phyloP scores from a whole-genome alignment of 345 rosid genomes.

The Luvunga scandens region DNA sequence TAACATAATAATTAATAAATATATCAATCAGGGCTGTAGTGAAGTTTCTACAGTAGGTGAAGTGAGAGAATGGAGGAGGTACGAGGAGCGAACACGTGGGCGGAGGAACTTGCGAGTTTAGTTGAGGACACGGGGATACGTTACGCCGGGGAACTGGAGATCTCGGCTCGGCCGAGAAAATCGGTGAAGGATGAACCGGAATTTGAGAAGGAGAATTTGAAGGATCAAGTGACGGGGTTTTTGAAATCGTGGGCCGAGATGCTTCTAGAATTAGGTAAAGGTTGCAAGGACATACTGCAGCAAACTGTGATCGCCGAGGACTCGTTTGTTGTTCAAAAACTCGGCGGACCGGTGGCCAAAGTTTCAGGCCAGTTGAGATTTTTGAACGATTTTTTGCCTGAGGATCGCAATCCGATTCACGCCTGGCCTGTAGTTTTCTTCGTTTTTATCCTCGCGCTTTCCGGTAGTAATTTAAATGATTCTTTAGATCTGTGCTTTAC shows the following conservation, averaged over 20 bases:
- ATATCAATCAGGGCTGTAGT: neutral
- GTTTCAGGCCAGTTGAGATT: constrained; percentile 59
- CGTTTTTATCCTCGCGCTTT: constrained; percentile 66
- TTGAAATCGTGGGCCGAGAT: constrained; percentile 90
- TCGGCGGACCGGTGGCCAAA: constrained; percentile 63
- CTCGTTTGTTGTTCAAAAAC: constrained; percentile 68
- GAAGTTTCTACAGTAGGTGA: constrained; percentile 13
- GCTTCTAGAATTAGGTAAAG: constrained; percentile 75
- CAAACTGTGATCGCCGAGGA: constrained; percentile 69
- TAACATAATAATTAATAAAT: neutral
- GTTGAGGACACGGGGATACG: constrained; percentile 45
- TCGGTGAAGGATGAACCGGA: constrained; percentile 20
- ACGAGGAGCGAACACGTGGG: constrained; percentile 62
- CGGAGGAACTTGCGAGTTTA: constrained; percentile 64
- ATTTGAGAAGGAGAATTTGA: constrained; percentile 49
- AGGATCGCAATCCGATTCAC: constrained; percentile 88
- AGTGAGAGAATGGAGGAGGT: constrained; percentile 57
- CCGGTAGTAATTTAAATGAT: constrained; percentile 39
- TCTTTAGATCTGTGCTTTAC: neutral
- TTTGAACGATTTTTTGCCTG: constrained; percentile 87
- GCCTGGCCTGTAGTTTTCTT: constrained; percentile 85
- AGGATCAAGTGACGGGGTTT: constrained; percentile 69
- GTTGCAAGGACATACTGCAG: constrained; percentile 59
- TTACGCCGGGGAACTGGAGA: constrained; percentile 40
- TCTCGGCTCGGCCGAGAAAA: constrained; percentile 12